Evolutionary conservation across 352 stramenopile species (phyloP), one percentile per base, ranked within the genome.

Genomic region (Phytophthora aleatoria): DNA sequence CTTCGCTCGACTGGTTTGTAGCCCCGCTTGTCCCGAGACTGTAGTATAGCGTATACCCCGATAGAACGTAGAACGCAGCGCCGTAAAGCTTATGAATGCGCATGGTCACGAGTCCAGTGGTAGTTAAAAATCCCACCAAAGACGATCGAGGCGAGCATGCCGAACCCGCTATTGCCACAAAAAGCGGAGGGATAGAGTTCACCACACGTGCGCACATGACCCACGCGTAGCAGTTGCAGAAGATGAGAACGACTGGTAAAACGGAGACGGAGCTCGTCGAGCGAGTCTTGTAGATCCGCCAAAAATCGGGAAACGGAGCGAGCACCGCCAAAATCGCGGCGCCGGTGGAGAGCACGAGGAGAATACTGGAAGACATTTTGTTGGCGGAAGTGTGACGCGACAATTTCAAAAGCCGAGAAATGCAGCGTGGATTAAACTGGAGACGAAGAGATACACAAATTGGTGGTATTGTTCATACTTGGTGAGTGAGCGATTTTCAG

Each of bases 141-240:
- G 38, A 26, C 15, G 47, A 81, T 67, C 26, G 56, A 75, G 2
- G 71, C 53, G 1, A 73, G 24, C 41, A 59, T 75, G 8, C 76
- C 76, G 9, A 79, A 20, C 20, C 45, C 6, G 57, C 24, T 35
- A 52, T 58, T 7, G 41, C 28, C 24, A 58, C 56, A 30, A 74
- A 69, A 0, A 74, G 53, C n/a, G 64, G 69, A n/a, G 61, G 65
- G 38, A 71, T 57, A 16, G 60, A 66, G 59, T 50, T 58, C 13
- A 65, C 49, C 6, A 69, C 26, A 20, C 51, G 61, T 11, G 59
- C 64, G 59, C 71, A 77, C 24, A 71, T 49, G n/a, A 57, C 56
- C 67, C 56, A 65, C 51, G 77, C 65, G 74, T 79, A 88, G 44
- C 80, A 83, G 51, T 84, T 76, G 61, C 77, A 81, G 63, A 76